Percentiles rank a stretch among this genome's conserved stretches.
These are phyloP conservation scores for Symbiotaphrina buchneri DNA, from an alignment of 495 filamentous ascomycete species.

Conservation along the genomic window DNA sequence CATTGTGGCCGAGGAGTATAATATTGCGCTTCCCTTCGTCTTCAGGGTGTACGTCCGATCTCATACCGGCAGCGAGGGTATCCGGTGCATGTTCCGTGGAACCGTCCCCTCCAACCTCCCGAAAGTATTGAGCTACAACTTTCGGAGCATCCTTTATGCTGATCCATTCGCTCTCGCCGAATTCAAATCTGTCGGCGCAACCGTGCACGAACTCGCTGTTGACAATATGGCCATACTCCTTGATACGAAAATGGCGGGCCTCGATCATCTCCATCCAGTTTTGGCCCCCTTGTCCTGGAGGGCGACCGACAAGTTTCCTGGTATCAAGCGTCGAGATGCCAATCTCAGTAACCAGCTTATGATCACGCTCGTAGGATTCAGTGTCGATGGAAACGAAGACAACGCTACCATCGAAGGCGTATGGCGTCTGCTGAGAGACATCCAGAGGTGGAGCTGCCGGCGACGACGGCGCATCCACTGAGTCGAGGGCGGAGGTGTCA, in stretches of 20 bases:
- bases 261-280: constrained; percentile 43
- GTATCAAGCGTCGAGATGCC: constrained; percentile 73
- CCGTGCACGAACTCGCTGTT: constrained; percentile 46
- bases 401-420: constrained; percentile 23
- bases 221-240: constrained; percentile 34
- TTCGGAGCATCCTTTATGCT: constrained; percentile 13
- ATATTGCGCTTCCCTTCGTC: constrained; percentile 26
- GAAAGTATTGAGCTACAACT: constrained; percentile 12
- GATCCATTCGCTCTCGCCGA: constrained; percentile 28
- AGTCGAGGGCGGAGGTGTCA: constrained; percentile 9
- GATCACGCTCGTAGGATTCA: constrained; percentile 51
- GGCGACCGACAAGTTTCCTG: constrained; percentile 20
- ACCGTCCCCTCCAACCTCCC: background rate
- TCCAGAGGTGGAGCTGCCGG: constrained; percentile 13
- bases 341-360: constrained; percentile 52
- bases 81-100: background rate
- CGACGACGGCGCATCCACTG: constrained; percentile 10
- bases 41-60: background rate
- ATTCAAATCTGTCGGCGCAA: constrained; percentile 52
- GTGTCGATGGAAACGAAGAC: constrained; percentile 65
- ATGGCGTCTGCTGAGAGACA: constrained; percentile 14
- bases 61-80: background rate
- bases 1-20: constrained; percentile 59
- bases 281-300: constrained; percentile 32
- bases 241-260: constrained; percentile 53